A percentile compares a stretch with the other conserved stretches of the same genome.
Conservation (phyloP, 768 basidiomycete genomes). For the Pleurotus pulmonarius region DNA sequence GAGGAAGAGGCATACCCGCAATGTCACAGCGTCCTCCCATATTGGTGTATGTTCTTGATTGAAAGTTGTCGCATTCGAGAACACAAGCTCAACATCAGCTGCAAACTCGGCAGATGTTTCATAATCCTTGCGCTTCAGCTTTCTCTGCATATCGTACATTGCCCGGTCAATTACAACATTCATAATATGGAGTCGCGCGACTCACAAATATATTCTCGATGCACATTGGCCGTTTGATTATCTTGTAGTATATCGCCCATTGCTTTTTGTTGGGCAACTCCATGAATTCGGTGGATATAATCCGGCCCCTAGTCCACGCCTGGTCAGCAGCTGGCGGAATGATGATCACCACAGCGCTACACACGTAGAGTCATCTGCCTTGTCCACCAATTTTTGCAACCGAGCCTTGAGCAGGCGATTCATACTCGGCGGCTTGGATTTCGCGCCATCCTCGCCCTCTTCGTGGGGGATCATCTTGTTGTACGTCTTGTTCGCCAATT, state of each 20-base stretch:
- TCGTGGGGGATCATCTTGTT: conserved; percentile 39
- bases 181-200: conserved; percentile 9
- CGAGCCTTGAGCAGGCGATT: conserved; percentile 62
- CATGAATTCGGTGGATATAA: conserved; percentile 75
- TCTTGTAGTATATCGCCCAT: conserved; percentile 77
- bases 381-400: conserved; percentile 70
- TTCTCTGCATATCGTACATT: conserved; percentile 50
- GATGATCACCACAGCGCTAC: conserved; percentile 19
- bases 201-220: conserved; percentile 74
- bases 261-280: conserved; percentile 75
- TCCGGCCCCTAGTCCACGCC: conserved; percentile 48
- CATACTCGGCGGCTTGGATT: conserved; percentile 61
- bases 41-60: conserved; percentile 84
- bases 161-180: conserved; percentile 7
- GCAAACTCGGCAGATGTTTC: conserved; percentile 64
- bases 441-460: conserved; percentile 32
- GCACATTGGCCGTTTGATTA: conserved; percentile 76
- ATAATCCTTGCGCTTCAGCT: conserved; percentile 80
- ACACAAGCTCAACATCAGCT: conserved; percentile 85
- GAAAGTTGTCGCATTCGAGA: conserved; percentile 84
- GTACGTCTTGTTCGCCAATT: conserved; percentile 47
- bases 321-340: not conserved
- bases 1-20: conserved; percentile 43
- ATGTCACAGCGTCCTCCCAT: conserved; percentile 71
- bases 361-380: conserved; percentile 61